These are phyloP conservation scores for Moesziomyces globuligerus DNA, from an alignment of 1,284 basidiomycete species.

Conservation along the genomic window DNA sequence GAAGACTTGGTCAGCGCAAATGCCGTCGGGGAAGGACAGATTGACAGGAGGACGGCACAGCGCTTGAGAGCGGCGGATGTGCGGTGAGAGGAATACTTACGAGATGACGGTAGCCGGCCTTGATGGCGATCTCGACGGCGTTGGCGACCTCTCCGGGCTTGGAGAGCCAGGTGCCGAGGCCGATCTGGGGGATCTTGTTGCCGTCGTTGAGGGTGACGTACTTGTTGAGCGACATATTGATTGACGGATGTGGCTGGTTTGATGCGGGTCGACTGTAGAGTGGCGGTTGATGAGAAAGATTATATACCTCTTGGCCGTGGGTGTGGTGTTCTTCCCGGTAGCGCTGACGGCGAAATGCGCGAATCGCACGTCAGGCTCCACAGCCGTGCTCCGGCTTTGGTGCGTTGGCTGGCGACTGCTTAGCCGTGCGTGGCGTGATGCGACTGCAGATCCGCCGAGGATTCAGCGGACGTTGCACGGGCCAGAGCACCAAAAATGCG, in stretches of 20 bases:
- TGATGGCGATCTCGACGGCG: conserved; percentile 69
- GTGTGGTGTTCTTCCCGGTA: not conserved
- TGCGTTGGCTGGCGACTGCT: too few relatives aligned
- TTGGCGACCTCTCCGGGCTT: conserved; percentile 80
- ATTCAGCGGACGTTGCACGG: conserved; percentile 18
- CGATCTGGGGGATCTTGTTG: conserved; percentile 68
- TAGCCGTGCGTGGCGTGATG: not conserved
- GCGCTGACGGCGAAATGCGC: not conserved
- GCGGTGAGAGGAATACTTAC: too few relatives aligned
- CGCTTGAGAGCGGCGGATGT: too few relatives aligned
- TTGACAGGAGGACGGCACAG: too few relatives aligned
- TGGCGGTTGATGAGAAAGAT: not conserved
- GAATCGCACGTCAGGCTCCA: not conserved
- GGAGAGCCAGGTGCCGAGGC: conserved; percentile 84
- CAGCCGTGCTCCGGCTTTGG: too few relatives aligned
- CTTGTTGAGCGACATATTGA: conserved; percentile 56
- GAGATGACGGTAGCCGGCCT: conserved; percentile 63
- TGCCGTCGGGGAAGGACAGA: too few relatives aligned
- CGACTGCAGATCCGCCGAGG: conserved; percentile 7
- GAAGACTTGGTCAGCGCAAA: too few relatives aligned
- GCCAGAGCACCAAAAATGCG: conserved; percentile 6
- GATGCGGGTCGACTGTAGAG: not conserved
- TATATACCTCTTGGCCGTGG: conserved; percentile 10
- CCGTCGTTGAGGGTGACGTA: conserved; percentile 63
- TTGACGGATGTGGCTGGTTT: not conserved